Base-by-base conservation (phyloP, 2,329 filamentous ascomycete genomes). In the Curvularia verruculosa region DNA sequence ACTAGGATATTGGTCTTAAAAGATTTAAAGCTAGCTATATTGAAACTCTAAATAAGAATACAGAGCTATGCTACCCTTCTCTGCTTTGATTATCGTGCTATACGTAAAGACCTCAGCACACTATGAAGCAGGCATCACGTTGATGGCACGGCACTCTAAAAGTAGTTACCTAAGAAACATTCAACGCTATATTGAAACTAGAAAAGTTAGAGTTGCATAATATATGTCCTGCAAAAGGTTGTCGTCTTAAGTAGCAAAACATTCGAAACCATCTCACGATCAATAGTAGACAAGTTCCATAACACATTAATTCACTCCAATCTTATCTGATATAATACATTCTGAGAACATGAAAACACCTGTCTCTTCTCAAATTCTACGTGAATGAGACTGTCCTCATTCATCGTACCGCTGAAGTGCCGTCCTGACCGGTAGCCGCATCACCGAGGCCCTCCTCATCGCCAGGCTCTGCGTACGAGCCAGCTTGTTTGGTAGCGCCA, bases 391-490 rank as follows among this genome's bases (percentile, higher is more conserved):
- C 2, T 4, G 6, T 10, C 31, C 26, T 48, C 23, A 10, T 37
- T 24, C 53, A 57, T 19, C 54, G 44, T 1, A 31, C 40, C 18
- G 70, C 47, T 28, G 70, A 73, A 0, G 70, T 76, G 2, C 74
- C 74, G 56, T 79, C 72, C 7, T 73, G 63, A 0, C 67, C 60
- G 4, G 67, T 70, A n/a, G 76, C 68, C 37, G 78, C 65, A 26
- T 71, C 63, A 58, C 82, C 79, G 48, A 80, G 63, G 15, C 77
- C 73, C 70, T 83, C 82, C 53, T 83, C 81, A 61, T 84, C 82
- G 28, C 80, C 79, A n/a, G 81, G 82, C 75, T 84, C 82, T 1
- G 67, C 60, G 63, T 84, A 84, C 0, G 75, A 73, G 18, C 81
- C 81, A 34, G 71, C 59, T 39, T 72, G 34, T 73, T 81, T 81